Conservation (phyloP, 164 flowering plant genomes). For the Macadamia integrifolia region DNA sequence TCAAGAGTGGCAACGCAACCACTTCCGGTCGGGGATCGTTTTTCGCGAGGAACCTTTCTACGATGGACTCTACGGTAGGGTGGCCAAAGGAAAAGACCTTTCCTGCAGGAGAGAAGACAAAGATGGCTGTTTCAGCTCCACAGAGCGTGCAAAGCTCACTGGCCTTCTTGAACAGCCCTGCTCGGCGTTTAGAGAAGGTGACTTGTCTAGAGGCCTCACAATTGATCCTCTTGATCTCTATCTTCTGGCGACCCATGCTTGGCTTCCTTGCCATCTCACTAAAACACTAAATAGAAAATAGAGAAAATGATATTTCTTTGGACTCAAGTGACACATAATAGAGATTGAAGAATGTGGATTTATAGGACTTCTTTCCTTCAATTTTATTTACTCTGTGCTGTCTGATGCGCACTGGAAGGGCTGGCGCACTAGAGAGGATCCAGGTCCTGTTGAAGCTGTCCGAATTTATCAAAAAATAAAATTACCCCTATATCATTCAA, state of each 20-base stretch:
- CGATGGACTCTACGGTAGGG: neutral
- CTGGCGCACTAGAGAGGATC: too few species aligned
- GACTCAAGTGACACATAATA: neutral
- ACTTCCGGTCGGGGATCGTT: neutral
- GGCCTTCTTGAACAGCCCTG: neutral
- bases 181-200: neutral
- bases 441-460: too few species aligned
- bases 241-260: slow-evolving; percentile 1
- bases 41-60: neutral
- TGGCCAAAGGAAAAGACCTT: neutral
- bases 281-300: neutral
- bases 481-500: too few species aligned
- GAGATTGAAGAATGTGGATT: neutral
- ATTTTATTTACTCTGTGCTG: neutral
- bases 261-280: neutral
- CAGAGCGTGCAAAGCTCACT: neutral
- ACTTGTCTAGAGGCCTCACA: neutral
- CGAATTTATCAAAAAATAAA: too few species aligned
- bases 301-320: neutral
- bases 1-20: neutral
- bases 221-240: neutral
- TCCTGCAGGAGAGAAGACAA: neutral
- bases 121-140: neutral
- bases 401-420: neutral
- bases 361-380: neutral